Conservation (phyloP, 2,329 filamentous ascomycete genomes). For the Aspergillus novoparasiticus region DNA sequence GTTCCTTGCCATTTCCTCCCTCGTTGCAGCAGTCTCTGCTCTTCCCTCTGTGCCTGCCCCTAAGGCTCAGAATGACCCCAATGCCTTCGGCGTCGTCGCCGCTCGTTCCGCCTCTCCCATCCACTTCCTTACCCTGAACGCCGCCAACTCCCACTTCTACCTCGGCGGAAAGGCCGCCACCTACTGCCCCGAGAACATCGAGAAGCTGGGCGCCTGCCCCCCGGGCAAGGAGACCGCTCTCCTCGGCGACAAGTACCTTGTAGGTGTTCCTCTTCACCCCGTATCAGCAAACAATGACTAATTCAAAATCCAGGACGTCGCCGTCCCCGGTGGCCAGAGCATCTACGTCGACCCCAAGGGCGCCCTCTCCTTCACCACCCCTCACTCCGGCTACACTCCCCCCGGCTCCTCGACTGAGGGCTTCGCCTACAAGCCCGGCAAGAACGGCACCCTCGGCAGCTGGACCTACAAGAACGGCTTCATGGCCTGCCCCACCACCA, state of each 20-base stretch:
- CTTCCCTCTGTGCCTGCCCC: constrained; percentile 21
- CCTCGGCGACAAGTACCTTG: constrained; percentile 38
- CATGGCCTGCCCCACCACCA: constrained; percentile 43
- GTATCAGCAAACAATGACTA: background rate
- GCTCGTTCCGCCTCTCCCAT: constrained; percentile 50
- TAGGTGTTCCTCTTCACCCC: constrained; percentile 18
- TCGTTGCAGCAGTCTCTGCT: constrained; percentile 27
- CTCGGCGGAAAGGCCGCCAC: constrained; percentile 49
- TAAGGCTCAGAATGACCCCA: background rate
- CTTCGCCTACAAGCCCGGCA: constrained; percentile 46
- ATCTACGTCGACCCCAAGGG: constrained; percentile 60
- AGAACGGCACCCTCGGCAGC: constrained; percentile 22
- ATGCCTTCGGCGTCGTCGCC: constrained; percentile 46
- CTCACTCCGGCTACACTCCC: constrained; percentile 58
- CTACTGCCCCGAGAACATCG: constrained; percentile 51
- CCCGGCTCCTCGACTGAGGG: constrained; percentile 52
- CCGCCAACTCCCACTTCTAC: constrained; percentile 50
- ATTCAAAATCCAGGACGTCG: constrained; percentile 40
- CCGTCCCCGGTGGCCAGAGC: constrained; percentile 64
- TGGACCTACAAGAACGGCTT: constrained; percentile 40
- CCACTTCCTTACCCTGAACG: constrained; percentile 50
- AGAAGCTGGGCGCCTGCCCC: constrained; percentile 36
- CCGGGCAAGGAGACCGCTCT: constrained; percentile 52
- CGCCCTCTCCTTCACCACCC: constrained; percentile 56
- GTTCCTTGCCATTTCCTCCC: constrained; percentile 26